These are phyloP conservation scores for Aspergillus luchuensis DNA, from an alignment of 2,329 filamentous ascomycete genomes.

Conservation along the genomic window DNA sequence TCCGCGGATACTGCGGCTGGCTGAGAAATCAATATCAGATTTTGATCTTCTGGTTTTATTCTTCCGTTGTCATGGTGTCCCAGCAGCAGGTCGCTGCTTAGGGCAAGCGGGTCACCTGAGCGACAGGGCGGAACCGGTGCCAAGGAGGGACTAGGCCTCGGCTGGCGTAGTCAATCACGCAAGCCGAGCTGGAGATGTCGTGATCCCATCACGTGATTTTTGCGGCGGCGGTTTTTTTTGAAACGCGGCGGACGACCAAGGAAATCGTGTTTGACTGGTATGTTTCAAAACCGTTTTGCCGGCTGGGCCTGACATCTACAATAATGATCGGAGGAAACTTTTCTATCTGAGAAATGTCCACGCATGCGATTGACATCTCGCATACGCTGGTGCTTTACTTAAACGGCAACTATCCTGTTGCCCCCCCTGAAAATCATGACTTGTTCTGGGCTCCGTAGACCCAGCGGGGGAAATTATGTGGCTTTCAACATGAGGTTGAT, in stretches of 20 bases:
- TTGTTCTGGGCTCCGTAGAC: constrained; percentile 12
- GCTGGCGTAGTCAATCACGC: constrained; percentile 25
- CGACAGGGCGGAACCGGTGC: constrained; percentile 1
- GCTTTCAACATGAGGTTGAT: constrained; percentile 4
- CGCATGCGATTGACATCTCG: constrained; percentile 1
- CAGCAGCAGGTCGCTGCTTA: constrained; percentile 2
- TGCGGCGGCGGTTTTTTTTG: constrained; percentile 7
- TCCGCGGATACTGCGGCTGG: neutral
- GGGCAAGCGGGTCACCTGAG: constrained; percentile 18
- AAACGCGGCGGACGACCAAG: neutral
- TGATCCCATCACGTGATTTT: constrained; percentile 19
- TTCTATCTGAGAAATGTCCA: neutral
- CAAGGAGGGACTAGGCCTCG: neutral
- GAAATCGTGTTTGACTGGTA: neutral
- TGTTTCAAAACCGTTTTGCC: neutral
- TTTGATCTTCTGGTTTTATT: neutral
- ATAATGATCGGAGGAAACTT: neutral
- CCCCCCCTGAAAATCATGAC: constrained; percentile 29
- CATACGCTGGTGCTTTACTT: neutral
- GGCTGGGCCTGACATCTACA: neutral
- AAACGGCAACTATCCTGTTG: neutral
- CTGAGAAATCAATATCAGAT: neutral
- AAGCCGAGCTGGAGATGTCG: constrained; percentile 28
- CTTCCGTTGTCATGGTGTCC: neutral
- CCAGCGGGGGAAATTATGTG: constrained; percentile 6